These are phyloP conservation scores for Chlorociboria aeruginascens DNA, from an alignment of 495 filamentous ascomycete genomes.

Conservation along the genomic window DNA sequence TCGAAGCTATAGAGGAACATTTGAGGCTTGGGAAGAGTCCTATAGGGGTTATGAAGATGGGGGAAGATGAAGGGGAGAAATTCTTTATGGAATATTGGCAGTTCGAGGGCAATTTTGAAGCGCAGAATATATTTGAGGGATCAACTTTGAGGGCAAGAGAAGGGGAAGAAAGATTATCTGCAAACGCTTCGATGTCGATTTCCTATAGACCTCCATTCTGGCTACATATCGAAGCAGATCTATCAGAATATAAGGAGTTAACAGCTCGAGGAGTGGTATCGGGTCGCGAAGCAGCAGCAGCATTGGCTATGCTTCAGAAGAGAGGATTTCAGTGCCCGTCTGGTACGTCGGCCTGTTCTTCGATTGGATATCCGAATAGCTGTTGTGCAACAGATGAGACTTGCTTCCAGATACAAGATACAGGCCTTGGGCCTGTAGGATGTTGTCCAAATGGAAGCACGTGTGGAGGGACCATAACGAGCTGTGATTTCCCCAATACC, in stretches of 20 bases:
- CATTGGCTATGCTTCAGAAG: slow-evolving; percentile 26
- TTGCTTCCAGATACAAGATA: slow-evolving; percentile 63
- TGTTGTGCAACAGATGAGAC: slow-evolving; percentile 60
- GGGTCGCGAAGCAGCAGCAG: slow-evolving; percentile 15
- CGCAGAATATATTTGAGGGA: not conserved
- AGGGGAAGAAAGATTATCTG: slow-evolving; percentile 6
- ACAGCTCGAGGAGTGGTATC: slow-evolving; percentile 1
- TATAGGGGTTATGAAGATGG: slow-evolving; percentile 61
- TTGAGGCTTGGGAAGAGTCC: slow-evolving; percentile 22
- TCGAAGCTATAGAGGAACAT: slow-evolving; percentile 23
- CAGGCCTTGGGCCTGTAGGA: slow-evolving; percentile 64
- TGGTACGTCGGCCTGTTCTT: slow-evolving; percentile 53
- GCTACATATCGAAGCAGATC: slow-evolving; percentile 10
- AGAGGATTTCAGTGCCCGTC: slow-evolving; percentile 63
- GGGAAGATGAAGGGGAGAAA: slow-evolving; percentile 69
- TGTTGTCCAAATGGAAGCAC: slow-evolving; percentile 67
- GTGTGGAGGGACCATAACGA: slow-evolving; percentile 53
- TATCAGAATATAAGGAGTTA: slow-evolving; percentile 11
- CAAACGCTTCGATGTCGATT: slow-evolving; percentile 10
- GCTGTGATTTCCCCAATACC: slow-evolving; percentile 52
- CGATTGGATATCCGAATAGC: slow-evolving; percentile 58
- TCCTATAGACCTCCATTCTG: slow-evolving; percentile 11
- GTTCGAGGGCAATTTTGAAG: slow-evolving; percentile 25
- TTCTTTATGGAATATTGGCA: slow-evolving; percentile 59
- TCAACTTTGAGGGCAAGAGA: slow-evolving; percentile 6